Conservation (phyloP, 345 rosid genomes). For the Orychophragmus violaceus region DNA sequence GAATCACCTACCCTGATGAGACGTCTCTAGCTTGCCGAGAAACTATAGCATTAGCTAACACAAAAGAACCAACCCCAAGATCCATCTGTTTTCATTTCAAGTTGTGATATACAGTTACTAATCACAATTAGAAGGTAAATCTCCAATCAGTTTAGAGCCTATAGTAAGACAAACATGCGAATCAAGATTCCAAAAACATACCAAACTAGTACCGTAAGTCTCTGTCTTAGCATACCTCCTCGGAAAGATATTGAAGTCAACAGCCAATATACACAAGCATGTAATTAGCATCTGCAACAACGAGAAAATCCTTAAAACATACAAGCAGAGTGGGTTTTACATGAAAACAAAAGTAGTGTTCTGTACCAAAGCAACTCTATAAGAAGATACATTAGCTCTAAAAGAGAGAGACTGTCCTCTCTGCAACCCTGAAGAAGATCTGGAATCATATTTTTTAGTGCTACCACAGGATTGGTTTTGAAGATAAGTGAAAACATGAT, state of each 20-base stretch:
- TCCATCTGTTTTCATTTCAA: slow-evolving; percentile 63
- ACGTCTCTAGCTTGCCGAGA: slow-evolving; percentile 78
- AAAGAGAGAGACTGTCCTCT: slow-evolving; percentile 36
- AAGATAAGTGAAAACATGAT: slow-evolving; percentile 10
- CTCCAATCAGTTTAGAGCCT: neutral
- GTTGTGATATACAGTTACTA: neutral
- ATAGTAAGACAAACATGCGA: neutral
- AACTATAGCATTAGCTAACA: slow-evolving; percentile 64
- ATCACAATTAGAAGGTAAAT: neutral
- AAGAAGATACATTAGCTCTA: slow-evolving; percentile 52
- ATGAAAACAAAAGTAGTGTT: neutral
- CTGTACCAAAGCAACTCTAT: slow-evolving; percentile 58
- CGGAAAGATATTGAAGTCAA: slow-evolving; percentile 83
- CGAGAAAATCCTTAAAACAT: neutral
- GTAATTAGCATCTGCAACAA: slow-evolving; percentile 69
- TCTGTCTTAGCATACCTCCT: slow-evolving; percentile 84
- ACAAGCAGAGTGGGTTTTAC: neutral
- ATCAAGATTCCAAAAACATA: slow-evolving; percentile 21
- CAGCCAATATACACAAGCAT: slow-evolving; percentile 86
- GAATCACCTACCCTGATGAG: slow-evolving; percentile 46
- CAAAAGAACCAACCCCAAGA: slow-evolving; percentile 95
- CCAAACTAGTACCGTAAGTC: slow-evolving; percentile 81
- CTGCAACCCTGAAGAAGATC: slow-evolving; percentile 33
- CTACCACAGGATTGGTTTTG: neutral
- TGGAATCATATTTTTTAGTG: slow-evolving; percentile 26